Conservation (phyloP, 345 rosid species). For the Punica granatum region DNA sequence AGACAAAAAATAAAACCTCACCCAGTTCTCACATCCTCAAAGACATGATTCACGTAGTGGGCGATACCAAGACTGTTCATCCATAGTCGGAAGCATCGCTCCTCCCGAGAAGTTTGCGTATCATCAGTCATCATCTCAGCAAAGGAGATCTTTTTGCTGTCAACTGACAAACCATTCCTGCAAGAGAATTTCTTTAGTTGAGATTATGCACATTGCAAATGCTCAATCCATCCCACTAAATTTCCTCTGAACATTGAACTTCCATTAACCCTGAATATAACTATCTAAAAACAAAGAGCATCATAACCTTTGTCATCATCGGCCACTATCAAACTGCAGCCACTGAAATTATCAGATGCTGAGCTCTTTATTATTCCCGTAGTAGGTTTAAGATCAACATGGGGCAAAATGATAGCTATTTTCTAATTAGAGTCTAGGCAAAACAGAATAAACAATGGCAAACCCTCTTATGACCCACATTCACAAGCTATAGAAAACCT, state of each 20-base stretch:
- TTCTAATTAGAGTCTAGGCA: too few relatives aligned
- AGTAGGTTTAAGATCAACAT: too few relatives aligned
- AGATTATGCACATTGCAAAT: not conserved
- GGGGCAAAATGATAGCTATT: too few relatives aligned
- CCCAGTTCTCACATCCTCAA: slow-evolving; percentile 96
- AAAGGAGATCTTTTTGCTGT: slow-evolving; percentile 52
- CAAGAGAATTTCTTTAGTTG: slow-evolving; percentile 13
- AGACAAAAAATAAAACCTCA: slow-evolving; percentile 23
- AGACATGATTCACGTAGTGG: slow-evolving; percentile 72
- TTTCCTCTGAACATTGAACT: not conserved
- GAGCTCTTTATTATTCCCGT: not conserved
- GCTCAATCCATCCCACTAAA: not conserved
- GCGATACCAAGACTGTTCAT: slow-evolving; percentile 88
- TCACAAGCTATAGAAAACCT: too few relatives aligned
- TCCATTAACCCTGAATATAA: not conserved
- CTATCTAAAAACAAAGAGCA: not conserved
- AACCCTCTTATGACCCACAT: too few relatives aligned
- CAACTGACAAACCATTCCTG: slow-evolving; percentile 83
- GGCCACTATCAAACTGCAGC: not conserved
- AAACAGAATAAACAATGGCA: too few relatives aligned
- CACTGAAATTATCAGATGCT: not conserved
- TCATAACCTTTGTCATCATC: not conserved
- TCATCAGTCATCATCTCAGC: slow-evolving; percentile 99
- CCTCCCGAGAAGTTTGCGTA: slow-evolving; percentile 86
- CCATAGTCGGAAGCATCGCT: slow-evolving; percentile 98